Evolutionary conservation across 768 basidiomycete species (phyloP), one percentile per base, ranked within the genome.

Genomic region (Suillus alpinus): DNA sequence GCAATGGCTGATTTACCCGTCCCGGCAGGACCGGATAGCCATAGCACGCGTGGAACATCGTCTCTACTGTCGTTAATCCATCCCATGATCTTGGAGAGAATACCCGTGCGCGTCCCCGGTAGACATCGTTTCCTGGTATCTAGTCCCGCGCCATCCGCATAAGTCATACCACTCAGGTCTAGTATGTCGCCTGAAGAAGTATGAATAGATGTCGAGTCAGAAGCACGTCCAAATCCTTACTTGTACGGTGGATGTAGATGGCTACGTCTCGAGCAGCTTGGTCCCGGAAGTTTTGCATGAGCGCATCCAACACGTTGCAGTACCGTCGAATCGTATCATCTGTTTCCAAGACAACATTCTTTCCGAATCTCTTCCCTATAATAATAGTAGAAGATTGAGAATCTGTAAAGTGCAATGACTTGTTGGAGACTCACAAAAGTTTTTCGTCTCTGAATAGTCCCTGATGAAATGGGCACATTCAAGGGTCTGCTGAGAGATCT

Each of bases 401-500:
- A 43, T 20, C 37, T 26, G 55, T 5, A 16, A 20, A 36, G 7
- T 20, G 0, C 14, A 9, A 63, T 63, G 1, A 4, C 13, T 37
- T 10, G 3, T 7, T 10, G 32, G 7, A 6, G 2, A 63, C 67
- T 6, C 49, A 71, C 68, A 39, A 34, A 68, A 66, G 23, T 56
- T 68, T 43, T 68, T 67, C 18, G 52, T 66, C 46, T 57, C 65
- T 16, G 68, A 63, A 57, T 72, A 72, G 34, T 67, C 67, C 3
- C 58, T 64, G 34, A 72, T 69, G 37, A 72, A 72, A 58, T 69
- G 66, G 1, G 65, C 68, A 49, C 69, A 72, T 40, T 71, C 69
- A 3, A 59, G 62, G 0, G 65, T 67, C 58, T 71, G 68, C 23
- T 63, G 56, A 6, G 60, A 8, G 5, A 55, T 31, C 1, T 18